phyloP scores from a whole-genome alignment of 1,284 basidiomycete genomes.

The Exobasidium cylindrosporum region DNA sequence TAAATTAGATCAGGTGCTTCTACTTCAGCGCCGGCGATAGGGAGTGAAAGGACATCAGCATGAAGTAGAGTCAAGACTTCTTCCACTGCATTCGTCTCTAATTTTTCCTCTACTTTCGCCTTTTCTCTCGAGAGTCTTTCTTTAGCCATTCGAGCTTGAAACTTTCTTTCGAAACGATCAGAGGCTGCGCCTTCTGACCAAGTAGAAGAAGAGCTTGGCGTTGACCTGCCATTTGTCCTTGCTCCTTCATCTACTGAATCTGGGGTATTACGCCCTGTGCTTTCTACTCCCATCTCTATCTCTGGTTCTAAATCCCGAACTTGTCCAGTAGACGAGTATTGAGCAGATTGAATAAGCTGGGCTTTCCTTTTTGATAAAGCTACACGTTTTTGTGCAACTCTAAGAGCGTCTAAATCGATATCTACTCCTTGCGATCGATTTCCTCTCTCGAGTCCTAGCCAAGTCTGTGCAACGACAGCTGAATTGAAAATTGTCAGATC shows the following conservation, averaged over 20 bases:
- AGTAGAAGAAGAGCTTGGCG: slow-evolving; percentile 11
- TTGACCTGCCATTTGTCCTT: neutral
- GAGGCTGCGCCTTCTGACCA: slow-evolving; percentile 33
- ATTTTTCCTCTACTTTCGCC: neutral
- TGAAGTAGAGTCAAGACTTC: slow-evolving; percentile 29
- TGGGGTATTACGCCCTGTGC: neutral
- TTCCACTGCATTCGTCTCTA: neutral
- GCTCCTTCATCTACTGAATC: neutral
- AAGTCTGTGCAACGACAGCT: slow-evolving; percentile 37
- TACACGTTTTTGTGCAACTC: slow-evolving; percentile 4
- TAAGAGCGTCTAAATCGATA: slow-evolving; percentile 36
- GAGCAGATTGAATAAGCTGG: slow-evolving; percentile 25
- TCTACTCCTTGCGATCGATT: slow-evolving; percentile 35
- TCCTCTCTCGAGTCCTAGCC: slow-evolving; percentile 27
- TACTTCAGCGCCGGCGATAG: slow-evolving; percentile 14
- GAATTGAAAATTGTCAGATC: no score
- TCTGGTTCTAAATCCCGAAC: slow-evolving; percentile 8
- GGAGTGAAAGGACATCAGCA: slow-evolving; percentile 39
- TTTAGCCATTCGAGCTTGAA: slow-evolving; percentile 12
- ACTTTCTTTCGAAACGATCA: slow-evolving; percentile 37
- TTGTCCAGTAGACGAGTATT: neutral
- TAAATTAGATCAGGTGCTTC: slow-evolving; percentile 38
- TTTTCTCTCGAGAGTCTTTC: neutral
- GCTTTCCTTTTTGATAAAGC: neutral
- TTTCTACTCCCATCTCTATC: neutral